Evolutionary conservation across 257 asterid species (phyloP).

Genomic region (Cynanchum wilfordii): DNA sequence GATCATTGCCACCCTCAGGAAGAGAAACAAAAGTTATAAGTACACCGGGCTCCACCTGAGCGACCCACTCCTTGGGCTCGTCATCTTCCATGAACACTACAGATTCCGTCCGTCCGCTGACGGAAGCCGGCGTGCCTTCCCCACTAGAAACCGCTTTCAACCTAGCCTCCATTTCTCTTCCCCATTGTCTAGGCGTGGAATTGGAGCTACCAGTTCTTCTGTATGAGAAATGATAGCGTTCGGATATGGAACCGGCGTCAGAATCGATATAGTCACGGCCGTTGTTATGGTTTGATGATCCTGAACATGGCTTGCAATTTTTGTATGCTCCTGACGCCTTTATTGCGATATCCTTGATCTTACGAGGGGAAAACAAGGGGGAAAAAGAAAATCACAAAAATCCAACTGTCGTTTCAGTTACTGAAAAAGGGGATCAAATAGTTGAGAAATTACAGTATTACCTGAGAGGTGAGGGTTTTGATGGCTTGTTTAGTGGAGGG

Average conservation of each 20-base stretch:
- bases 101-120: constrained; percentile 75
- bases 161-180: constrained; percentile 60
- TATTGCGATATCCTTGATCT: constrained; percentile 93
- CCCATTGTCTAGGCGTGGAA: constrained; percentile 51
- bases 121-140: constrained; percentile 83
- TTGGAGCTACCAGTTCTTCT: constrained; percentile 56
- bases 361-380: background rate
- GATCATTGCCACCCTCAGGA: constrained; percentile 87
- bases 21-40: constrained; percentile 77
- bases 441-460: background rate
- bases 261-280: constrained; percentile 45
- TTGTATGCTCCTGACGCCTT: constrained; percentile 96
- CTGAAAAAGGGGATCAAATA: background rate
- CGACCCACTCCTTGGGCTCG: constrained; percentile 91
- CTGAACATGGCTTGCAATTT: constrained; percentile 87
- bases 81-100: constrained; percentile 72
- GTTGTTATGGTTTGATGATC: constrained; percentile 41
- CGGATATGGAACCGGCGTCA: constrained; percentile 62
- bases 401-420: background rate
- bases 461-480: constrained; percentile 82
- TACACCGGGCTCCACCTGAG: constrained; percentile 98
- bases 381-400: background rate
- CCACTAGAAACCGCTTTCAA: constrained; percentile 75
- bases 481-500: constrained; percentile 66
- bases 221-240: constrained; percentile 58